phyloP scores from a whole-genome alignment of 106 monocot species.

The Dendrobium officinale region DNA sequence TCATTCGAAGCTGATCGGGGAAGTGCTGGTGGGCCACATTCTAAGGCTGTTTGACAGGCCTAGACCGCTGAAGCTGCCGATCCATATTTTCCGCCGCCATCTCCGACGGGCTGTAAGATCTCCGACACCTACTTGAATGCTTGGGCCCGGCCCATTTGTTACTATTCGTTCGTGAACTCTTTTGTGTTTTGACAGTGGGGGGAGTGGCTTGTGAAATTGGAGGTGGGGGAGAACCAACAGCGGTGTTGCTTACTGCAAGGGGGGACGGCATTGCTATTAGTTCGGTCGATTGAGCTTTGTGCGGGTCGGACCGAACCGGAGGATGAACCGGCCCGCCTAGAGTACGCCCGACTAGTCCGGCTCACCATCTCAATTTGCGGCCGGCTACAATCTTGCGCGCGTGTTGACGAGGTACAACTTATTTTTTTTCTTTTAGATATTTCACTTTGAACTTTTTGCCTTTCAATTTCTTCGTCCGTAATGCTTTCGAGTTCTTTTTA shows the following conservation, averaged over 20 bases:
- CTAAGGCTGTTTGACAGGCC: conserved; percentile 7
- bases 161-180: neutral
- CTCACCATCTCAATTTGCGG: conserved; percentile 25
- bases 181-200: conserved; percentile 25
- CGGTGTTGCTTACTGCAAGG: neutral
- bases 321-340: neutral
- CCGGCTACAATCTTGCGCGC: conserved; percentile 16
- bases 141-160: neutral
- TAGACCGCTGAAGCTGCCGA: neutral
- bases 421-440: too few relatives aligned
- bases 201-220: conserved; percentile 27
- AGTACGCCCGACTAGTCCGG: conserved; percentile 11
- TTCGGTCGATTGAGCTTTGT: conserved; percentile 29
- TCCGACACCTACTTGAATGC: neutral
- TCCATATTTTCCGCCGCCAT: neutral
- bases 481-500: too few relatives aligned
- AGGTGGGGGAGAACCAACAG: neutral
- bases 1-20: conserved; percentile 6
- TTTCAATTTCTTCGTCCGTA: too few relatives aligned
- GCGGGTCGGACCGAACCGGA: conserved; percentile 18
- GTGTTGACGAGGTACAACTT: neutral
- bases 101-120: conserved; percentile 34
- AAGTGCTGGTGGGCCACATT: conserved; percentile 11
- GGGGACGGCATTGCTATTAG: conserved; percentile 16
- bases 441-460: too few relatives aligned